Base-by-base conservation (phyloP, 345 rosid species). In the Brassica cretica region DNA sequence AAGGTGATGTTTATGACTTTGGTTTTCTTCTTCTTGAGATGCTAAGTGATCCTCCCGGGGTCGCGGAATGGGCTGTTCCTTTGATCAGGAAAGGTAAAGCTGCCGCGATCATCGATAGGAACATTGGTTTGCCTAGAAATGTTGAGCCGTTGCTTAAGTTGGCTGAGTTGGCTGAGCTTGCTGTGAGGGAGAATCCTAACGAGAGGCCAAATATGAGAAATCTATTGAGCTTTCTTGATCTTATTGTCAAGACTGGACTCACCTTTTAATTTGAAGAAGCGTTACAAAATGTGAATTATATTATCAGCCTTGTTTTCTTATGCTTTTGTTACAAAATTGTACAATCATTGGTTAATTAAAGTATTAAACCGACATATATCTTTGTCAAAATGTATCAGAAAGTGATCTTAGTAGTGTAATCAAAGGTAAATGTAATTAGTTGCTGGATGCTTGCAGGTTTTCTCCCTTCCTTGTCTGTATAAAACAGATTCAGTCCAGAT, bases 61-160 rank as follows among this genome's bases (percentile, higher is more conserved):
- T 90, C 3, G 91, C 83, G 29, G 92, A 90, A 27, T 92, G 97
- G 97, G 92, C 96, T 0, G 80, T 84, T 66, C 97, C 96, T 5
- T 72, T 86, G 66, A 87, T 92, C 37, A 86, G 75, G 51, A 86
- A 81, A 60, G 96, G 96, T 3, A 89, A 87, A 80, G 94, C 88
- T 8, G 94, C 93, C 0, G 92, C 92, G 15, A 86, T 85, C 53
- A 86, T 94, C 8, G 97, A 94, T 76, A 83, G 84, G 35, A 81
- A 87, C 33, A 83, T 84, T 63, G 84, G 86, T 71, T 87, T 90
- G 64, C 98, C 94, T 4, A 89, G 89, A 77, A 90, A 91, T 65
- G 90, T 91, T n/a, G 98, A 93, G 82, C 96, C 97, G 1, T 79
- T 94, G 73, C 93, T 92, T 32, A 92, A 89, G 59, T 75, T 92